Percentiles rank a stretch among this genome's conserved stretches.
Conservation (phyloP, 2,329 filamentous ascomycete genomes). For the Paraphoma sp. region DNA sequence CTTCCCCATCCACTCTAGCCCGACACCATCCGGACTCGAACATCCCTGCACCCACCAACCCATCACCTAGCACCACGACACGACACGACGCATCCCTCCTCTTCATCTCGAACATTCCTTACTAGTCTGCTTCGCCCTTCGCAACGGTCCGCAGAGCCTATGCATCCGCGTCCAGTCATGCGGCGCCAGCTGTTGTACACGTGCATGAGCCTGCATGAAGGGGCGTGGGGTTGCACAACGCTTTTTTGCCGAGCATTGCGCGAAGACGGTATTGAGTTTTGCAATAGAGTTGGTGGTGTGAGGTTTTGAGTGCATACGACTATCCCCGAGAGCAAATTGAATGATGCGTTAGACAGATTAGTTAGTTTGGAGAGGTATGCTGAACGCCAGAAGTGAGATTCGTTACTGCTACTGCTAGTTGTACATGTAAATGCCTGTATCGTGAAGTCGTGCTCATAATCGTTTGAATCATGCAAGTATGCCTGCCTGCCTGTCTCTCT, state of each 20-base stretch:
- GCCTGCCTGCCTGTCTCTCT: too few species aligned
- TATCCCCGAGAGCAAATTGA: too few species aligned
- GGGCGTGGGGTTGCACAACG: slow-evolving; percentile 1
- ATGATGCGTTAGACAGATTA: neutral
- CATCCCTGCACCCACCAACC: slow-evolving; percentile 1
- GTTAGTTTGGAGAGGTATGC: neutral
- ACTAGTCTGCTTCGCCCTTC: neutral
- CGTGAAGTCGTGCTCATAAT: neutral
- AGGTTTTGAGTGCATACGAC: too few species aligned
- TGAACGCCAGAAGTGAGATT: slow-evolving; percentile 2
- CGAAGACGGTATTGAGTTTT: neutral
- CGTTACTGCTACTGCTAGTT: slow-evolving; percentile 5
- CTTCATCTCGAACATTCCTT: slow-evolving; percentile 3
- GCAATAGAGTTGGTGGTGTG: too few species aligned
- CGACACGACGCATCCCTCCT: neutral
- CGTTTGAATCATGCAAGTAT: neutral
- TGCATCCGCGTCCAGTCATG: slow-evolving; percentile 5
- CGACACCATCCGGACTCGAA: neutral
- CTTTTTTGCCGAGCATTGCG: neutral
- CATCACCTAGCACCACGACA: slow-evolving; percentile 34
- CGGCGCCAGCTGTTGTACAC: slow-evolving; percentile 3
- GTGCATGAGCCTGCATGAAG: slow-evolving; percentile 5
- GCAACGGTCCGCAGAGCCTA: slow-evolving; percentile 4
- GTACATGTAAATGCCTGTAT: slow-evolving; percentile 6
- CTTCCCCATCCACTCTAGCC: slow-evolving; percentile 18